Evolutionary conservation across 2,329 filamentous ascomycete species (phyloP).

Genomic region (Alternaria panax): DNA sequence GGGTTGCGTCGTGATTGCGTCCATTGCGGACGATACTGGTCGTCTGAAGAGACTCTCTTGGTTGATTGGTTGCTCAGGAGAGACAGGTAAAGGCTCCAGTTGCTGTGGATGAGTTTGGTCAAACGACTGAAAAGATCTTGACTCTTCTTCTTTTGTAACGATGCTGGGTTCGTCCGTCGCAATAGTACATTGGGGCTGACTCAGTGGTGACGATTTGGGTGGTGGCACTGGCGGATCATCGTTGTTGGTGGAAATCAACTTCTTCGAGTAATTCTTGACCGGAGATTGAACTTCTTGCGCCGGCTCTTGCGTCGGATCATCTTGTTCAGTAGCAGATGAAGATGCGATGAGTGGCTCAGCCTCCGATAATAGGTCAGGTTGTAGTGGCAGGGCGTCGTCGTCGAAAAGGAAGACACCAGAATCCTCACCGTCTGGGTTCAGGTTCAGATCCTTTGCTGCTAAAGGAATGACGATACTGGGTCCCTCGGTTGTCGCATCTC

Average conservation of each 20-base stretch:
- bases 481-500: conserved; percentile 8
- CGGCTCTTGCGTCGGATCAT: background rate
- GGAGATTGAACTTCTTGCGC: background rate
- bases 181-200: background rate
- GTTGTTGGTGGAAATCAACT: background rate
- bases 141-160: background rate
- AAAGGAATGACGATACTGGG: background rate
- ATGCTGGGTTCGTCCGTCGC: background rate
- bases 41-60: background rate
- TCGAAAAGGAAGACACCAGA: conserved; percentile 29
- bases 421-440: conserved; percentile 26
- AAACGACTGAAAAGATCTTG: background rate
- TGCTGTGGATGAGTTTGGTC: background rate
- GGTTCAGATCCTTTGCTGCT: conserved; percentile 12
- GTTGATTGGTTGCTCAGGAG: background rate
- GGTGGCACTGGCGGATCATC: background rate
- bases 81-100: background rate
- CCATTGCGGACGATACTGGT: background rate
- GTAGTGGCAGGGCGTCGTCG: background rate
- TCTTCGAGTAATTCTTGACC: background rate
- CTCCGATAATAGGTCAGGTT: background rate
- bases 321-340: background rate
- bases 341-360: background rate
- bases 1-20: background rate
- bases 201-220: background rate